Evolutionary conservation across 495 filamentous ascomycete genomes (phyloP).

Genomic region (Delitschia confertaspora): DNA sequence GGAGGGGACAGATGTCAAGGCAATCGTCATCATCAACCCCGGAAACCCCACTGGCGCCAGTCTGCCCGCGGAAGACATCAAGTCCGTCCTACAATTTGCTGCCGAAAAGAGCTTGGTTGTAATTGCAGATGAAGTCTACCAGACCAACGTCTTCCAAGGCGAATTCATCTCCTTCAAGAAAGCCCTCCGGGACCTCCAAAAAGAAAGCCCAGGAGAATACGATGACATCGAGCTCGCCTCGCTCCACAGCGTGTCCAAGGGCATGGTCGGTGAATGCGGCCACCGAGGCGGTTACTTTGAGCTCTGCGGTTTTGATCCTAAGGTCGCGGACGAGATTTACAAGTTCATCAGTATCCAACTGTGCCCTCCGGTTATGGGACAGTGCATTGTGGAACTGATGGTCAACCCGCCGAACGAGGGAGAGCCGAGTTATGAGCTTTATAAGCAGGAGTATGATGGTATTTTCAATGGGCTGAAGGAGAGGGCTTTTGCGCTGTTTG

Average conservation of each 20-base stretch:
- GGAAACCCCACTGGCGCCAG: conserved; percentile 94
- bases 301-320: conserved; percentile 74
- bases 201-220: conserved; percentile 61
- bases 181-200: conserved; percentile 73
- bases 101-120: conserved; percentile 78
- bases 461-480: conserved; percentile 66
- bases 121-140: conserved; percentile 95
- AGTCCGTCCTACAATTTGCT: conserved; percentile 72
- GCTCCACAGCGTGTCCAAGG: conserved; percentile 59
- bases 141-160: conserved; percentile 94
- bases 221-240: conserved; percentile 78
- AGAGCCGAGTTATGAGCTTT: conserved; percentile 71
- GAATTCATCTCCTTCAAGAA: conserved; percentile 93
- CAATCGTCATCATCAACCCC: conserved; percentile 95
- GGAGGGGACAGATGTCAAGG: conserved; percentile 74
- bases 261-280: conserved; percentile 96
- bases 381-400: conserved; percentile 94
- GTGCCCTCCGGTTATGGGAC: conserved; percentile 88
- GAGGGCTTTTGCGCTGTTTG: conserved; percentile 74
- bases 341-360: conserved; percentile 95
- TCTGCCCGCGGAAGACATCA: conserved; percentile 67
- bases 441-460: conserved; percentile 70
- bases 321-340: conserved; percentile 89
- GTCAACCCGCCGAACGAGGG: conserved; percentile 83
- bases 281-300: conserved; percentile 98